These are phyloP conservation scores for Pseudocercospora macadamiae DNA, from an alignment of 2,329 filamentous ascomycete genomes.

Conservation along the genomic window DNA sequence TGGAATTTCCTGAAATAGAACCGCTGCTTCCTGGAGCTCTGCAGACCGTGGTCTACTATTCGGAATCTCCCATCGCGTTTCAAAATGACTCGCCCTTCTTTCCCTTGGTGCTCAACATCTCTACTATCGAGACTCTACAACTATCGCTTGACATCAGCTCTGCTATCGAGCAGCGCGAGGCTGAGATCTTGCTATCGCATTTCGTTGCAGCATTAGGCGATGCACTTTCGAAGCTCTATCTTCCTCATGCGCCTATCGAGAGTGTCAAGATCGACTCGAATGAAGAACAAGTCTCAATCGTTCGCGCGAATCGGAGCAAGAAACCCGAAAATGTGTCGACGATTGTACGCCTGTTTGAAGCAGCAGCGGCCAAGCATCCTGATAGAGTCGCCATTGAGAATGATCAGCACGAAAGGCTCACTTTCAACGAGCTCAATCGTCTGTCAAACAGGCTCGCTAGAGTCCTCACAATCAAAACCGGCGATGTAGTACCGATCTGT, in stretches of 20 bases:
- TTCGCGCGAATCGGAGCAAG: background rate
- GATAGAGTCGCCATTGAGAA: background rate
- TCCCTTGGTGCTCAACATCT: background rate
- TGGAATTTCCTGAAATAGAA: background rate
- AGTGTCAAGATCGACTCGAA: background rate
- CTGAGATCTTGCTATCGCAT: background rate
- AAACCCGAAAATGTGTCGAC: background rate
- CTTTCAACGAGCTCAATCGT: background rate
- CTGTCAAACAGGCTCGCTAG: background rate
- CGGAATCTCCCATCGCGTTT: background rate
- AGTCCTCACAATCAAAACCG: background rate
- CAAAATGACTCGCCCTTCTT: background rate
- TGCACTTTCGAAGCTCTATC: constrained; percentile 4
- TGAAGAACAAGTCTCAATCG: background rate
- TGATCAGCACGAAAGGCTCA: background rate
- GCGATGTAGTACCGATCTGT: background rate
- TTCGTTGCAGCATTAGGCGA: background rate
- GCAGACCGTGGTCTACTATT: constrained; percentile 1
- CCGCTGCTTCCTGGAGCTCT: background rate
- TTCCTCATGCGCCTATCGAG: background rate
- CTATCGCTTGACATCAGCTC: background rate
- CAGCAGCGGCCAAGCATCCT: background rate
- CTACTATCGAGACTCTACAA: background rate
- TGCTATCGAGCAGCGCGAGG: background rate
- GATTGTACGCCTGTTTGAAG: background rate